These are phyloP conservation scores for Scenedesmus sp. DNA, from an alignment of 163 green algal genomes.

Conservation along the genomic window DNA sequence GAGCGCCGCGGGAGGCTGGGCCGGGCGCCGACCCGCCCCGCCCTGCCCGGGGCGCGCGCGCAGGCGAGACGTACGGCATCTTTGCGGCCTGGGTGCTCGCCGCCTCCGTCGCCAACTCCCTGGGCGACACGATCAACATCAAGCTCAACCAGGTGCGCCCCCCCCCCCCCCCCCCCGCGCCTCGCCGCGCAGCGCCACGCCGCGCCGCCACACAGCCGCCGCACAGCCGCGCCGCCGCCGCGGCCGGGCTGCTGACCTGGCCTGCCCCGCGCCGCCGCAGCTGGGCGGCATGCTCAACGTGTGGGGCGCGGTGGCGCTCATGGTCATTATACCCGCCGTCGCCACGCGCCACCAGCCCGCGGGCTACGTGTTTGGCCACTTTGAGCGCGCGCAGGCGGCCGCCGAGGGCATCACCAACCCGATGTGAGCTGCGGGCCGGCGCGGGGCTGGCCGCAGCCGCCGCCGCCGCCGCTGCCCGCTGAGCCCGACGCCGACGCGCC, in stretches of 20 bases:
- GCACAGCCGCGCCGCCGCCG: too few species aligned
- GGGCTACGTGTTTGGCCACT: constrained; percentile 34
- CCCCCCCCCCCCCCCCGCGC: too few species aligned
- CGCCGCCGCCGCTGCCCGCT: not conserved
- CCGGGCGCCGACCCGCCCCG: too few species aligned
- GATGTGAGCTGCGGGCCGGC: too few species aligned
- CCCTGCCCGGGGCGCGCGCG: too few species aligned
- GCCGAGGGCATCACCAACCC: constrained; percentile 53
- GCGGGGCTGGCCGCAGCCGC: too few species aligned
- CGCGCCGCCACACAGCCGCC: too few species aligned
- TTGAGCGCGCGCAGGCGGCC: constrained; percentile 24
- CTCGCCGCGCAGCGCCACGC: too few species aligned
- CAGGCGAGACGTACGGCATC: constrained; percentile 11
- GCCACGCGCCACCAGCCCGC: constrained; percentile 7
- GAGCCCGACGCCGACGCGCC: too few species aligned
- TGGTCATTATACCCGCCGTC: constrained; percentile 1
- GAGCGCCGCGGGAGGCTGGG: too few species aligned
- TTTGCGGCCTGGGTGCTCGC: not conserved
- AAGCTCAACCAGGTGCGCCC: not conserved
- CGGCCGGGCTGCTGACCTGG: too few species aligned
- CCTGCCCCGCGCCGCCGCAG: not conserved
- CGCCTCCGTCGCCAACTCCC: constrained; percentile 7
- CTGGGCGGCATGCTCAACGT: constrained; percentile 23
- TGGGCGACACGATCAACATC: constrained; percentile 23
- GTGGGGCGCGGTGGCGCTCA: constrained; percentile 11